Conservation (phyloP, 768 basidiomycete species). For the Sarcomyxa edulis region DNA sequence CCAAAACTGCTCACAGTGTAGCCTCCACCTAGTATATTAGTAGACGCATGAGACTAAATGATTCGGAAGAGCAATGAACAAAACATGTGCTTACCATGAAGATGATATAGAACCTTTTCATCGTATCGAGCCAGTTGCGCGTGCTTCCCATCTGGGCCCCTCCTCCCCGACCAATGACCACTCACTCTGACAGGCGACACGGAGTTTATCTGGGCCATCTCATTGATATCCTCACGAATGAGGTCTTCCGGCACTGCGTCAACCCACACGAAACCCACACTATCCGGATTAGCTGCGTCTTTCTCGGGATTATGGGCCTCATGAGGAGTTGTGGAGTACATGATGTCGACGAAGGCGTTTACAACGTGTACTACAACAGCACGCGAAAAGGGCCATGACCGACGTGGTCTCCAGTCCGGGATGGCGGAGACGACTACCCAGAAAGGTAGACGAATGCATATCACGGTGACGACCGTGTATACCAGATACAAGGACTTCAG, state of each 20-base stretch:
- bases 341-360: no score
- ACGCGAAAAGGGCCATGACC: no score
- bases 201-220: conserved; percentile 18
- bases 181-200: conserved; percentile 22
- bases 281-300: conserved; percentile 11
- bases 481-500: no score
- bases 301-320: no score
- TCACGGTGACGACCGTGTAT: no score
- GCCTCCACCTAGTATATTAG: no score
- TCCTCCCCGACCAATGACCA: conserved; percentile 29
- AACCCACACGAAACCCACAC: conserved; percentile 27
- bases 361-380: no score
- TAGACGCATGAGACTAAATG: conserved; percentile 18
- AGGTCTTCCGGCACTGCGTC: conserved; percentile 24
- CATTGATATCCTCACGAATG: conserved; percentile 23
- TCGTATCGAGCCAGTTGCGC: conserved; percentile 14
- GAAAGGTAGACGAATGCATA: no score
- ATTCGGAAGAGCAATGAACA: conserved; percentile 20
- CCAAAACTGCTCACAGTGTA: no score
- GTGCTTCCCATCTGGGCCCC: conserved; percentile 6
- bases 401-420: no score
- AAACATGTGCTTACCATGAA: conserved; percentile 28
- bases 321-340: no score
- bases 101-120: conserved; percentile 26
- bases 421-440: no score